phyloP scores from a whole-genome alignment of 1,139 yeast species.

The Yamadazyma diospyri region DNA sequence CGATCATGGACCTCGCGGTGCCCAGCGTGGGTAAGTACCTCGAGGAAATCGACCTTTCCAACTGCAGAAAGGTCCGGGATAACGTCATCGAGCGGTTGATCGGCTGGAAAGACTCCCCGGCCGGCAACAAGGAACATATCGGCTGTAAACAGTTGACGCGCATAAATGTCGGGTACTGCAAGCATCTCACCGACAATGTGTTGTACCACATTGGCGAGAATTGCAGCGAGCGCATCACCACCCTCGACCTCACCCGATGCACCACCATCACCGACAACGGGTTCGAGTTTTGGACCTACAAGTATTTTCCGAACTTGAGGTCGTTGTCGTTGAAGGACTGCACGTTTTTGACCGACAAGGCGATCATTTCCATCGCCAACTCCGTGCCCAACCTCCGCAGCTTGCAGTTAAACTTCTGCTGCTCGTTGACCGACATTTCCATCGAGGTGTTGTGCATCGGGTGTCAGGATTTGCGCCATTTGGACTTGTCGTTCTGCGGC shows the following conservation, averaged over 20 bases:
- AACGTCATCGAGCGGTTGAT: constrained; percentile 63
- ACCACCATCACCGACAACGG: constrained; percentile 76
- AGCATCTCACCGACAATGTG: constrained; percentile 64
- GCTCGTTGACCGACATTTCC: constrained; percentile 67
- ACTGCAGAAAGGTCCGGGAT: constrained; percentile 72
- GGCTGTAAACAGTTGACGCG: constrained; percentile 60
- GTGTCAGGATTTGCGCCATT: constrained; percentile 49
- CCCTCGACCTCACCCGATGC: constrained; percentile 66
- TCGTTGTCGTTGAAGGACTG: constrained; percentile 63
- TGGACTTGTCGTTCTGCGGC: constrained; percentile 73
- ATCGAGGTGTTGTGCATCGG: constrained; percentile 64
- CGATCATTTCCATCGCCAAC: constrained; percentile 59
- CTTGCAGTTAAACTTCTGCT: constrained; percentile 67
- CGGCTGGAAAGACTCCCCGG: constrained; percentile 41
- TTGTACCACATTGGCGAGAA: constrained; percentile 62
- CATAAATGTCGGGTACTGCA: constrained; percentile 65
- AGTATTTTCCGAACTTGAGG: constrained; percentile 50
- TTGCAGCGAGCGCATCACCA: constrained; percentile 52
- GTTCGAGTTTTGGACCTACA: constrained; percentile 59
- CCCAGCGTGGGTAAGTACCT: constrained; percentile 60
- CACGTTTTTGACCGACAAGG: constrained; percentile 64
- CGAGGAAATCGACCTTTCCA: constrained; percentile 61
- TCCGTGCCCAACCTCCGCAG: constrained; percentile 56
- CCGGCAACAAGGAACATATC: constrained; percentile 19
- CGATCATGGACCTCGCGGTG: constrained; percentile 71